phyloP scores from a whole-genome alignment of 78 protist species.

The Protostelium mycophagum region DNA sequence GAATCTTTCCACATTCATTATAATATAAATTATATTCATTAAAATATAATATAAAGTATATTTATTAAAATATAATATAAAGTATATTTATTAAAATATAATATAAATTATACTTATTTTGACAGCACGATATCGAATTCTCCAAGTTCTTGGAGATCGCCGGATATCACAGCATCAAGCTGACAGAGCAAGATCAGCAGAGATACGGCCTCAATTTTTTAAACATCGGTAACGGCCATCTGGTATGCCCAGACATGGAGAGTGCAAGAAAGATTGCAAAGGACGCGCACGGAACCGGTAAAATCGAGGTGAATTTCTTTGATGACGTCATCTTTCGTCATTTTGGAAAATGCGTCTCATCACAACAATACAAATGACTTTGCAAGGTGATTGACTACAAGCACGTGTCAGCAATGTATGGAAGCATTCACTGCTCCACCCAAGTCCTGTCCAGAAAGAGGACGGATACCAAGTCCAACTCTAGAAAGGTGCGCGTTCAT shows the following conservation, averaged over 20 bases:
- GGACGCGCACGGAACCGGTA: conserved; percentile 26
- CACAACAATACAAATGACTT: neutral
- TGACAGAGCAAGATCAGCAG: conserved; percentile 65
- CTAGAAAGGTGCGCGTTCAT: no score
- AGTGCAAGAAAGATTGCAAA: conserved; percentile 63
- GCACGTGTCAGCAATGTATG: conserved; percentile 82
- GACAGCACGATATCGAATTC: conserved; percentile 64
- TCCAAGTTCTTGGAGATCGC: conserved; percentile 32
- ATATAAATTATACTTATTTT: no score
- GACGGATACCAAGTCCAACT: neutral
- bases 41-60: no score
- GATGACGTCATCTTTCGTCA: no score
- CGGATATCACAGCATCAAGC: conserved; percentile 71
- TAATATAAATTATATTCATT: no score
- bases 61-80: no score
- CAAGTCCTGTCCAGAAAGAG: conserved; percentile 61
- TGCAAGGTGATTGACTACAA: conserved; percentile 57
- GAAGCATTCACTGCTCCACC: conserved; percentile 85
- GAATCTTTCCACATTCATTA: no score
- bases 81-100: no score
- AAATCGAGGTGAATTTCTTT: conserved; percentile 7
- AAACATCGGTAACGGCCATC: conserved; percentile 78
- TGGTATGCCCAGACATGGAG: conserved; percentile 69
- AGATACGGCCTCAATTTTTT: conserved; percentile 79
- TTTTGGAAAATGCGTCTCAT: neutral